Percentiles rank a stretch among this genome's conserved stretches.
Evolutionary conservation across 805 yeast species (phyloP).

Genomic region (Monosporozyma aerobia): DNA sequence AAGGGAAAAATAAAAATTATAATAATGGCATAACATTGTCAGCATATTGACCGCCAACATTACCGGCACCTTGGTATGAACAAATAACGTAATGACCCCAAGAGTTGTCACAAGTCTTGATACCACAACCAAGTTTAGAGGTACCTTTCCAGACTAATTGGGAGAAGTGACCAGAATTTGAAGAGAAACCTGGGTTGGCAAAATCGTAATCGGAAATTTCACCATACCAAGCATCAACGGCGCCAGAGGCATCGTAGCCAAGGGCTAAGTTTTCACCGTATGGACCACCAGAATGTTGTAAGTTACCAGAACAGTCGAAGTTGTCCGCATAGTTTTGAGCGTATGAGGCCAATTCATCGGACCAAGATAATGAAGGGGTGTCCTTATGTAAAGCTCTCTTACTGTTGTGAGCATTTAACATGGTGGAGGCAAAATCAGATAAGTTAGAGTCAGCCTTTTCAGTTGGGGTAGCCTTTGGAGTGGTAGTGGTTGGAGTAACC

Average conservation of each 20-base stretch:
- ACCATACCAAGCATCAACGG: conserved; percentile 64
- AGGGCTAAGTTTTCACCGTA: conserved; percentile 70
- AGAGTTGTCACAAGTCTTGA: conserved; percentile 8
- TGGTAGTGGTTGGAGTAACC: background rate
- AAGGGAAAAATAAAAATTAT: background rate
- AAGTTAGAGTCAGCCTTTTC: background rate
- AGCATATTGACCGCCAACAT: conserved; percentile 24
- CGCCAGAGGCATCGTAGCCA: conserved; percentile 38
- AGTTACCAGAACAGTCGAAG: conserved; percentile 46
- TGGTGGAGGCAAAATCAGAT: conserved; percentile 2
- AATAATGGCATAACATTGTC: conserved; percentile 9
- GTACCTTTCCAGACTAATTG: conserved; percentile 62
- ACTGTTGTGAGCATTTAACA: conserved; percentile 1
- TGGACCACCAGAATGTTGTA: conserved; percentile 45
- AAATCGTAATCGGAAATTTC: conserved; percentile 51
- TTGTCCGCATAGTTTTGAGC: conserved; percentile 43
- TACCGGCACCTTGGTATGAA: conserved; percentile 53
- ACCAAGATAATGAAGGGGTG: conserved; percentile 41
- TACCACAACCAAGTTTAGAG: conserved; percentile 54
- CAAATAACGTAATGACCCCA: conserved; percentile 48
- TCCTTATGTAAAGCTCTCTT: conserved; percentile 12
- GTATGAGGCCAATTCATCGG: conserved; percentile 34
- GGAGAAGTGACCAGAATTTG: conserved; percentile 60
- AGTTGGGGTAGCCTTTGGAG: background rate
- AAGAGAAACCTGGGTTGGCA: conserved; percentile 12